phyloP scores from a whole-genome alignment of 179 eudicot genomes.

The Drosera spatulata region DNA sequence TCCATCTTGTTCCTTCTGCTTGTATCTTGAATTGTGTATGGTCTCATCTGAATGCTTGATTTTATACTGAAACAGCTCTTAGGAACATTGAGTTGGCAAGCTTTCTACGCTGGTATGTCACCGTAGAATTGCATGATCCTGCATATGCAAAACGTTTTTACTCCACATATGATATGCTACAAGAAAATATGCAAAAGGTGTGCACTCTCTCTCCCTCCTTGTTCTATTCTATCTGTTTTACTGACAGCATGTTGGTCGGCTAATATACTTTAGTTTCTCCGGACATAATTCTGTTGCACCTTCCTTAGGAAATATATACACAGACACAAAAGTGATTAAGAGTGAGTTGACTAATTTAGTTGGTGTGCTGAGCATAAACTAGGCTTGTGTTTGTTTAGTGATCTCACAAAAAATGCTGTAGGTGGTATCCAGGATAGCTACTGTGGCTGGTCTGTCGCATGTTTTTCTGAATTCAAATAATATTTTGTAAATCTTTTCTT shows the following conservation, averaged over 20 bases:
- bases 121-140: constrained; percentile 97
- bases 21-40: constrained; percentile 5
- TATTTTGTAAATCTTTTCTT: not conserved
- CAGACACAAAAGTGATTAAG: too few relatives aligned
- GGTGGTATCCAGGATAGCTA: too few relatives aligned
- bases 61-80: constrained; percentile 41
- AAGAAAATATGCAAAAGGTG: constrained; percentile 92
- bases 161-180: constrained; percentile 75
- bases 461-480: not conserved
- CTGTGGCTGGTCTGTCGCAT: too few relatives aligned
- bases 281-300: too few relatives aligned
- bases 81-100: constrained; percentile 90
- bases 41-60: constrained; percentile 4
- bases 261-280: too few relatives aligned
- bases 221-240: not conserved
- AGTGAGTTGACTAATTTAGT: too few relatives aligned
- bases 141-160: constrained; percentile 93
- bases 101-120: constrained; percentile 97
- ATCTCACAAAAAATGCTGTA: too few relatives aligned
- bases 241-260: too few relatives aligned
- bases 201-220: constrained; percentile 4
- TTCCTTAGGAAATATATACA: too few relatives aligned
- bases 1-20: not conserved
- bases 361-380: too few relatives aligned
- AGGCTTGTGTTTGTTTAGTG: too few relatives aligned